Conservation (phyloP, 768 basidiomycete species). For the Kwoniella bestiolae region DNA sequence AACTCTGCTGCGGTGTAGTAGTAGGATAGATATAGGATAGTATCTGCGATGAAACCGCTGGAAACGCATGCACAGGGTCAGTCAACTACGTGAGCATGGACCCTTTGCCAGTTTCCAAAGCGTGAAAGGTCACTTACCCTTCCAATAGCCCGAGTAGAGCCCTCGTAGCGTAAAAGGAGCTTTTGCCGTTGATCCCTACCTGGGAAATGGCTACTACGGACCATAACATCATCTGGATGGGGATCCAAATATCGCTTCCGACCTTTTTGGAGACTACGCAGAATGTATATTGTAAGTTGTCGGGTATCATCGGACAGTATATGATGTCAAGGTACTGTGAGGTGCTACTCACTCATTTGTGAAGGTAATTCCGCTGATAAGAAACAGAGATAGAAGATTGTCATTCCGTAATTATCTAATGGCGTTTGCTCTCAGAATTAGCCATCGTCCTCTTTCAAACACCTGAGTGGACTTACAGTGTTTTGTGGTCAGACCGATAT, state of each 20-base stretch:
- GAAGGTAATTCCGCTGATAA: slow-evolving; percentile 40
- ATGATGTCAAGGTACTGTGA: too few relatives aligned
- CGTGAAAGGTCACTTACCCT: too few relatives aligned
- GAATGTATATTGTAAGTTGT: neutral
- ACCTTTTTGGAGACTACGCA: slow-evolving; percentile 36
- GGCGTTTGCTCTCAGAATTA: neutral
- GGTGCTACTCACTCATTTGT: slow-evolving; percentile 26
- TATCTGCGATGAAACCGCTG: slow-evolving; percentile 36
- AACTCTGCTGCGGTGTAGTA: slow-evolving; percentile 41
- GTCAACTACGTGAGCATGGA: neutral
- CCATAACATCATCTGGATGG: slow-evolving; percentile 42
- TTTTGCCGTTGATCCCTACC: slow-evolving; percentile 17
- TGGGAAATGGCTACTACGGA: slow-evolving; percentile 34
- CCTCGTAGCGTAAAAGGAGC: slow-evolving; percentile 27
- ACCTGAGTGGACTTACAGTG: slow-evolving; percentile 24
- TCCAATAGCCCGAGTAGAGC: slow-evolving; percentile 34
- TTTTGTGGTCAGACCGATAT: slow-evolving; percentile 41
- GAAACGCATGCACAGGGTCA: neutral
- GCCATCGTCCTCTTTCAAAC: neutral
- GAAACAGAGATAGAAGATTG: slow-evolving; percentile 42
- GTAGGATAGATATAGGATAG: slow-evolving; percentile 41
- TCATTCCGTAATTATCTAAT: slow-evolving; percentile 33
- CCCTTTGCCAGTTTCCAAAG: too few relatives aligned
- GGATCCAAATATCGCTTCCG: slow-evolving; percentile 44
- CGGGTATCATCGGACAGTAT: too few relatives aligned